These are phyloP conservation scores for Aspergillus campestris DNA, from an alignment of 495 filamentous ascomycete genomes.

Conservation along the genomic window DNA sequence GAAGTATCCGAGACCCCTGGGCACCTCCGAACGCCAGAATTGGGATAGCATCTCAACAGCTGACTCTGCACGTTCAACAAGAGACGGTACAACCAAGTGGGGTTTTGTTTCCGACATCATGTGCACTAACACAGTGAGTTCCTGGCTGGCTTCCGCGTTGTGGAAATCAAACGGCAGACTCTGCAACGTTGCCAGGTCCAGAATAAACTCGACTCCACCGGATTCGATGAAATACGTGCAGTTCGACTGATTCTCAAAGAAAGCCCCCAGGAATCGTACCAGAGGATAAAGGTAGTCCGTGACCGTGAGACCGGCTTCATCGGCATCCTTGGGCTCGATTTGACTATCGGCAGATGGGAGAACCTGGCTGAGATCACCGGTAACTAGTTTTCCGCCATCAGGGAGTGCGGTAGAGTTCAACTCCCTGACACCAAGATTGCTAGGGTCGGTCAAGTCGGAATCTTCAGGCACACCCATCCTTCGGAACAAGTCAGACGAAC, in stretches of 20 bases:
- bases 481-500: constrained; percentile 24
- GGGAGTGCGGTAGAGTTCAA: constrained; percentile 28
- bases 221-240: constrained; percentile 67
- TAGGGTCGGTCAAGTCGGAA: constrained; percentile 18
- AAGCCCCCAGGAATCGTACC: constrained; percentile 64
- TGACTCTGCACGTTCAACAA: constrained; percentile 63
- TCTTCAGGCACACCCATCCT: constrained; percentile 26
- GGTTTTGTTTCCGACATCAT: constrained; percentile 76
- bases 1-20: constrained; percentile 53
- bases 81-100: constrained; percentile 69
- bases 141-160: constrained; percentile 52
- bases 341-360: constrained; percentile 17
- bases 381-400: constrained; percentile 27
- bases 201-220: constrained; percentile 73
- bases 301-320: constrained; percentile 41
- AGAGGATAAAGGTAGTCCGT: constrained; percentile 66
- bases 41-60: constrained; percentile 59
- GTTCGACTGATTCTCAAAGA: constrained; percentile 67
- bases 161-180: constrained; percentile 70
- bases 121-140: constrained; percentile 65
- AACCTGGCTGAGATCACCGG: constrained; percentile 25
- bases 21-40: constrained; percentile 41
- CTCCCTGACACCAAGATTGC: constrained; percentile 23
- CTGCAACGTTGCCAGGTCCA: constrained; percentile 73
- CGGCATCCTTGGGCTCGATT: constrained; percentile 39